phyloP scores from a whole-genome alignment of 176 grass and related monocot species.

The Leersia perrieri region DNA sequence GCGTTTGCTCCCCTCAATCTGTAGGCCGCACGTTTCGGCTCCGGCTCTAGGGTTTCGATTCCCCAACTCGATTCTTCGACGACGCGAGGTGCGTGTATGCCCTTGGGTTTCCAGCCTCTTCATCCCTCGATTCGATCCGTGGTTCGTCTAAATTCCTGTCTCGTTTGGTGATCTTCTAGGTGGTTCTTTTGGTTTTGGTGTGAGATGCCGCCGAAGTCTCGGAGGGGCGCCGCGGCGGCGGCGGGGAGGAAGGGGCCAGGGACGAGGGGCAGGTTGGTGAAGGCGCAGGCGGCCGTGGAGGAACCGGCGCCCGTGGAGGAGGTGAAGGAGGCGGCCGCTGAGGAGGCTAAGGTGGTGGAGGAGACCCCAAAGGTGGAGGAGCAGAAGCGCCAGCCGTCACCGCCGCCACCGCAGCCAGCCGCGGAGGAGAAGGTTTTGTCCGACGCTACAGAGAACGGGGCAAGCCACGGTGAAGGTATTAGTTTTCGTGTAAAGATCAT shows the following conservation, averaged over 20 bases:
- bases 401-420: background rate
- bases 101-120: background rate
- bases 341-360: constrained; percentile 37
- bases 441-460: constrained; percentile 15
- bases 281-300: constrained; percentile 23
- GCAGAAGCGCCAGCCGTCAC: constrained; percentile 34
- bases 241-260: constrained; percentile 32
- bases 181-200: constrained; percentile 1
- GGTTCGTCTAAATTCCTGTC: background rate
- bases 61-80: constrained; percentile 23
- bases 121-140: background rate
- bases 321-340: constrained; percentile 12
- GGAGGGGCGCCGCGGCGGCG: constrained; percentile 41
- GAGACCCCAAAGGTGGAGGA: constrained; percentile 46
- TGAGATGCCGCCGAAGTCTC: constrained; percentile 71
- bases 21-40: constrained; percentile 21
- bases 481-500: background rate
- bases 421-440: constrained; percentile 17
- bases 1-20: constrained; percentile 7
- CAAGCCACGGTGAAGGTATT: constrained; percentile 54
- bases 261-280: constrained; percentile 14
- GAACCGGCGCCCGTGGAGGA: constrained; percentile 24
- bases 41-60: constrained; percentile 44
- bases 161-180: constrained; percentile 13
- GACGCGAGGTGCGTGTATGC: constrained; percentile 27